phyloP scores from a whole-genome alignment of 2,329 filamentous ascomycete genomes.

The Aspergillus ibericus region DNA sequence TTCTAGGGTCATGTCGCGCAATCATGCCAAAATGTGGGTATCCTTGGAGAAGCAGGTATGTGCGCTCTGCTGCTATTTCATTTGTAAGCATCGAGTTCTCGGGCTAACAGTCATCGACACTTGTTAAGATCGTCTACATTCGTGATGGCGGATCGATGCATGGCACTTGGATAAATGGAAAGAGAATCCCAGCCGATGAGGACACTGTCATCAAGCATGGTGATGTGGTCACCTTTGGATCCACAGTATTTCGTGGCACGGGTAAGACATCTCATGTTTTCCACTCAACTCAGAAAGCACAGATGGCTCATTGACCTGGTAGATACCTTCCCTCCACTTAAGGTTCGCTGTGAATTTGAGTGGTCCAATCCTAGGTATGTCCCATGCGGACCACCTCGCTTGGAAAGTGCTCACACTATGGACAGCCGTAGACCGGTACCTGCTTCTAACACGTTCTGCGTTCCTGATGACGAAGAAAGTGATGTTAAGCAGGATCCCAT shows the following conservation, averaged over 20 bases:
- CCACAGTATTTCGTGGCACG: constrained; percentile 50
- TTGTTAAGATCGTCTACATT: constrained; percentile 47
- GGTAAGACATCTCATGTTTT: constrained; percentile 31
- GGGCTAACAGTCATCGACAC: background rate
- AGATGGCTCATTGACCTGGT: background rate
- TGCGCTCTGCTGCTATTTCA: background rate
- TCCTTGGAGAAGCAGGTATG: constrained; percentile 29
- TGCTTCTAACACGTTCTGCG: constrained; percentile 41
- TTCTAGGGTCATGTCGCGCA: constrained; percentile 49
- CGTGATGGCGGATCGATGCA: constrained; percentile 62
- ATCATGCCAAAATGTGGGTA: constrained; percentile 43
- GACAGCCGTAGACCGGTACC: constrained; percentile 6
- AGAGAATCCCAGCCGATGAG: constrained; percentile 39
- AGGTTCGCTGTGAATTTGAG: constrained; percentile 29
- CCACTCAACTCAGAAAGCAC: background rate
- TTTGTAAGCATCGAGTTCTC: background rate
- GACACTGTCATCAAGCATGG: constrained; percentile 41
- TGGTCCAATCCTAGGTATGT: constrained; percentile 30
- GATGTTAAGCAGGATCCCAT: constrained; percentile 21
- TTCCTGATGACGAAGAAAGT: constrained; percentile 43
- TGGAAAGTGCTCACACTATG: constrained; percentile 11
- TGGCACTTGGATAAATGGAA: constrained; percentile 58
- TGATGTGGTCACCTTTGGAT: constrained; percentile 48
- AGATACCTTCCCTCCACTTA: constrained; percentile 37
- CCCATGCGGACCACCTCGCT: background rate